Conservation (phyloP, 2,329 filamentous ascomycete species). For the Phoma sp. region DNA sequence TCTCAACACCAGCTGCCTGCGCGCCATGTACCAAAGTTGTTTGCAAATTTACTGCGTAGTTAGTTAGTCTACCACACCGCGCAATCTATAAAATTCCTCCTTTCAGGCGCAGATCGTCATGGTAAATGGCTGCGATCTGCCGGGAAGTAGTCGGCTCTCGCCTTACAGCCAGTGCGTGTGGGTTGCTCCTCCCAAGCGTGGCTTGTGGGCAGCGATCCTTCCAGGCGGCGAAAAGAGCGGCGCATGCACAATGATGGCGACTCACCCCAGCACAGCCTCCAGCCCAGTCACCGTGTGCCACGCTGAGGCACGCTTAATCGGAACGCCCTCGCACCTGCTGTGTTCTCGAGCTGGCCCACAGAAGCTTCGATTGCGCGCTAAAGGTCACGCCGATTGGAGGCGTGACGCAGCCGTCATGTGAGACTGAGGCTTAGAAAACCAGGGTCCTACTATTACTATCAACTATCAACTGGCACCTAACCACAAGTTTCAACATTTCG, state of each 20-base stretch:
- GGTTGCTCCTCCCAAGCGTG: conserved; percentile 3
- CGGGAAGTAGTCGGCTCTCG: not conserved
- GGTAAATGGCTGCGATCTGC: not conserved
- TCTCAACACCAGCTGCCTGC: not conserved
- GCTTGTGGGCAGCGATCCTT: conserved; percentile 3
- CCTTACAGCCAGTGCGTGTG: not conserved
- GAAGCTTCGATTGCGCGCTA: conserved; percentile 12
- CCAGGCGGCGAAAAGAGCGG: conserved; percentile 11
- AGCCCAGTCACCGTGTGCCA: conserved; percentile 17
- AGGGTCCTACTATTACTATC: conserved; percentile 16
- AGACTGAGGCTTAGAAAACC: conserved; percentile 13
- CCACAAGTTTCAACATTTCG: conserved; percentile 1
- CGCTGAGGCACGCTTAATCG: conserved; percentile 10
- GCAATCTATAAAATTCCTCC: not conserved
- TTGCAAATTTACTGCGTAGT: not conserved
- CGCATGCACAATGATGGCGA: conserved; percentile 17
- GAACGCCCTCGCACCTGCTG: conserved; percentile 3
- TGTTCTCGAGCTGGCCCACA: conserved; percentile 16
- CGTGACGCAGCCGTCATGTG: conserved; percentile 21
- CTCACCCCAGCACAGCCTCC: conserved; percentile 3
- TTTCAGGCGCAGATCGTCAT: conserved; percentile 2
- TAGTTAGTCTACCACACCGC: conserved; percentile 10
- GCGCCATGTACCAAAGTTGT: not conserved
- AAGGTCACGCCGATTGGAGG: conserved; percentile 21
- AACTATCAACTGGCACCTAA: conserved; percentile 2